Base-by-base conservation (phyloP, 1,139 yeast species). In the Geotrichum citri-aurantii region DNA sequence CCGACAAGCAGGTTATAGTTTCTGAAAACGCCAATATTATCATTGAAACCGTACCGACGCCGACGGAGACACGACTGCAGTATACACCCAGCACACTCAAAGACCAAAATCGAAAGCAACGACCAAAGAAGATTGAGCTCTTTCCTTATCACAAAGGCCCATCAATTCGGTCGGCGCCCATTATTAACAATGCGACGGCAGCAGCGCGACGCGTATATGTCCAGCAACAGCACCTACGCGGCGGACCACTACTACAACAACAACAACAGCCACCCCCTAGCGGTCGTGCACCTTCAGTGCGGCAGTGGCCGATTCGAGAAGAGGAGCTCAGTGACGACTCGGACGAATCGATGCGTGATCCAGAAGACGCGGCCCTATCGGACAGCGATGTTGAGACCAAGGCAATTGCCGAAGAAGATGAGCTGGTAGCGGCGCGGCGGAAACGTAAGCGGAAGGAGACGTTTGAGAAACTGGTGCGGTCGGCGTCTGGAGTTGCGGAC, bases 361-460 rank as follows among this genome's bases (percentile, higher is more conserved):
- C 71, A 1, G 71, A 68, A 55, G 70, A 68, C 53, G 68, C 68
- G 3, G 71, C 71, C 2, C 56, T 68, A 49, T 65, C 69, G 21
- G 56, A 55, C 19, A 48, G 52, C 31, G 59, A 59, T 53, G 56
- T 59, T 23, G 63, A 61, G 42, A 46, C 59, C 10, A 52, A 29
- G 14, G 63, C 63, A 19, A 61, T 61, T 48, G 59, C 54, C 19
- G 62, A 60, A 27, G 63, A 61, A n/a, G 63, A 61, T 44, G 63
- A 61, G 53, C 37, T 37, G 11, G 17, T 48, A 44, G 44, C 55
- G 29, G 47, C 55, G 19, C 50, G 52, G 14, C 47, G 46, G 27
- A 52, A 44, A 33, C 27, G 42, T 2, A 24, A 48, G 29, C 26
- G 55, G 14, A 50, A 33, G 11, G 19, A 50, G 12, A 14, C 24